Evolutionary conservation across 768 basidiomycete species (phyloP), one percentile per base, ranked within the genome.

Genomic region (Trametopsis cervina): DNA sequence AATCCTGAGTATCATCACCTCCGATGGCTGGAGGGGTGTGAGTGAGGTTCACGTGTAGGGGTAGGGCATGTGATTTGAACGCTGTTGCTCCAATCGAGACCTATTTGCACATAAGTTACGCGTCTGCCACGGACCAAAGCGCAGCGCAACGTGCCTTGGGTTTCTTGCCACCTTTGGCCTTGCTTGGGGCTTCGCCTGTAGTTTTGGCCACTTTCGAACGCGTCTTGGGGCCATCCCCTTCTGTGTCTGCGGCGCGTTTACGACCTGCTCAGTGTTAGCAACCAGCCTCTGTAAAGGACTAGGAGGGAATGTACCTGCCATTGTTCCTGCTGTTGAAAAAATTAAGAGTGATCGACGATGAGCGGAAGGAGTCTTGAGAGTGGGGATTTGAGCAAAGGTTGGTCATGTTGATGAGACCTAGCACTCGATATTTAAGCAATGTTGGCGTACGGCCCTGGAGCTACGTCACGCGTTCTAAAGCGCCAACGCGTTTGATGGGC

Each of bases 41-140:
- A 4, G 83, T 85, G 44, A 88, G 57, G 56, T 74, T 76, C 44
- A 85, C 67, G 55, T 89, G 80, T 6, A 91, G 63, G 2, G 89
- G 85, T 13, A 79, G 64, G 27, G 29, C 23, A 7, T 44, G 50
- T 1, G 52, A 15, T 37, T 53, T 53, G 47, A 53, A 48, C 6
- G 40, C 41, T 2, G 42, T 35, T 1, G 47, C 42, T 6, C 47
- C 47, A 20, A 53, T 11, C 22, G 46, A 40, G 12, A 47, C 42
- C 50, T 51, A 24, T n/a, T n/a, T n/a, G n/a, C n/a, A n/a, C n/a
- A n/a, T 9, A 15, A 24, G n/a, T 2, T 35, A 23, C 29, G 33
- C 22, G 42, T 43, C 36, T 1, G 29, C 29, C 15, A 40, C 46
- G 39, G 51, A 49, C 18, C 27, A 20, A 27, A 26, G 43, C 40